phyloP scores from a whole-genome alignment of 768 basidiomycete species.

The Tremella fuciformis region DNA sequence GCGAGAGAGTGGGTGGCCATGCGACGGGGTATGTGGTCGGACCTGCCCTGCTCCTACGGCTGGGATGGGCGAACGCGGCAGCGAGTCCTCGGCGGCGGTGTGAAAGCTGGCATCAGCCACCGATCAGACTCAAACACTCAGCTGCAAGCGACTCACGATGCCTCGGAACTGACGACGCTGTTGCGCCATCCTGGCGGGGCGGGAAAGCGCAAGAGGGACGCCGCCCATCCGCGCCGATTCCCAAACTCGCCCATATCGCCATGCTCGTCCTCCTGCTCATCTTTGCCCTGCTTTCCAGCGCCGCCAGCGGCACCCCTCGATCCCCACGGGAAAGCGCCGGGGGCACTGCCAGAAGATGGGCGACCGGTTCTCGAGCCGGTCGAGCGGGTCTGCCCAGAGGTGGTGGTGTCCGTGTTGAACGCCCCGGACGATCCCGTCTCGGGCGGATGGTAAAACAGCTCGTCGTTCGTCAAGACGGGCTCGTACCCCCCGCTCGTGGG shows the following conservation, averaged over 20 bases:
- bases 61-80: background rate
- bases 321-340: no score
- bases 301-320: no score
- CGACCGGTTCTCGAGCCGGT: no score
- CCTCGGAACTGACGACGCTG: background rate
- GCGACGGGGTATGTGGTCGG: background rate
- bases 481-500: no score
- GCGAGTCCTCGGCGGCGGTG: background rate
- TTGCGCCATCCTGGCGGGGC: constrained; percentile 4
- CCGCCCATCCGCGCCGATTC: background rate
- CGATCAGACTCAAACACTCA: background rate
- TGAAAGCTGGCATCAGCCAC: background rate
- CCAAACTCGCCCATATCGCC: constrained; percentile 5
- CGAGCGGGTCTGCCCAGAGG: no score
- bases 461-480: no score
- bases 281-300: no score
- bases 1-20: background rate
- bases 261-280: background rate
- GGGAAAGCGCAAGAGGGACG: background rate
- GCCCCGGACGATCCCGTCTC: no score
- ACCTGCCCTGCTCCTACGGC: background rate
- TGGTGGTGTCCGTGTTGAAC: no score
- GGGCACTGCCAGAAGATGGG: no score
- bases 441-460: no score
- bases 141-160: background rate